These are phyloP conservation scores for Neolentinus lepideus DNA, from an alignment of 1,284 basidiomycete genomes.

Conservation along the genomic window DNA sequence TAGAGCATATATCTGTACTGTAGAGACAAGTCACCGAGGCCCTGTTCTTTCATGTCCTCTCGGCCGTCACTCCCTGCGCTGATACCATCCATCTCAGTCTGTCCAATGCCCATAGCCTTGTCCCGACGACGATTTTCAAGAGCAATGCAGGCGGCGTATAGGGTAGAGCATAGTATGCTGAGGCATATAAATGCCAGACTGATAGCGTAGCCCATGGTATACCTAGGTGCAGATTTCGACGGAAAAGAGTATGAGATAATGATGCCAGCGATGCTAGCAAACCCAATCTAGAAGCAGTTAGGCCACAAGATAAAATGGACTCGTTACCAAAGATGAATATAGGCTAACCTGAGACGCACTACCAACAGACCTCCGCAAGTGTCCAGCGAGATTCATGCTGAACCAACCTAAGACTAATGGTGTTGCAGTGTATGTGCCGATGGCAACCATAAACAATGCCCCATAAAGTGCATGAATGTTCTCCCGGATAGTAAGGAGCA, in stretches of 20 bases:
- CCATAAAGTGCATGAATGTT: slow-evolving; percentile 16
- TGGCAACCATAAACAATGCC: slow-evolving; percentile 17
- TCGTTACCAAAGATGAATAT: no score
- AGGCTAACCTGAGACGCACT: slow-evolving; percentile 13
- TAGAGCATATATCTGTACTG: no score
- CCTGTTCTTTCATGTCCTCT: no score
- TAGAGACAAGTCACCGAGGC: no score
- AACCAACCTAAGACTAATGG: slow-evolving; percentile 22
- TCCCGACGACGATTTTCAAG: slow-evolving; percentile 11
- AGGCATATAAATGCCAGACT: slow-evolving; percentile 21
- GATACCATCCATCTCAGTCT: neutral
- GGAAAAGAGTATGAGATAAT: slow-evolving; percentile 24
- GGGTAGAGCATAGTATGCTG: slow-evolving; percentile 14
- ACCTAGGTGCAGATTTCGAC: slow-evolving; percentile 21
- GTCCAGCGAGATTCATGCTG: slow-evolving; percentile 16
- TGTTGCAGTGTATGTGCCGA: slow-evolving; percentile 18
- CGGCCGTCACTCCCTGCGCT: neutral
- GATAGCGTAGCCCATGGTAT: slow-evolving; percentile 22
- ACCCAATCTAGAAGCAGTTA: no score
- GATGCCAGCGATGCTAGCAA: slow-evolving; percentile 20
- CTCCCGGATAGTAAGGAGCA: slow-evolving; percentile 14
- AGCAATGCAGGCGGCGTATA: slow-evolving; percentile 19
- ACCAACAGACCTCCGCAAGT: slow-evolving; percentile 11
- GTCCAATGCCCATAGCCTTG: neutral
- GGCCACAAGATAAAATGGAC: no score